Evolutionary conservation across 257 asterid species (phyloP), one percentile per base, ranked within the genome.

Genomic region (Scutellaria galericulata): DNA sequence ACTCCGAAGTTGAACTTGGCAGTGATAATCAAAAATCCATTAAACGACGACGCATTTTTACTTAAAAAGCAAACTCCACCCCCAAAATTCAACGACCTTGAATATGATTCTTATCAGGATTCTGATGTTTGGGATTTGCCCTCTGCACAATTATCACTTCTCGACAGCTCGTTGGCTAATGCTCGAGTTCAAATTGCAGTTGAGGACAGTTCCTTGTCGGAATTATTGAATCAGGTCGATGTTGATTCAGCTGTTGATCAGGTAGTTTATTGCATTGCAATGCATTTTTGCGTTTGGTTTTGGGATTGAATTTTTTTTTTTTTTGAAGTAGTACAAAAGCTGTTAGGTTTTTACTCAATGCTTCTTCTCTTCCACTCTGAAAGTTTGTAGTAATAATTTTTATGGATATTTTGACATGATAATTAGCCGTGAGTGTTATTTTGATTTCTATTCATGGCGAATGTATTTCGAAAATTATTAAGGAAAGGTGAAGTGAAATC

Each of bases 51-150:
- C 45, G 90, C 84, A 71, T 78, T 91, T 37, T 82, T 94, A 10
- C 87, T 94, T 71, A 54, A 79, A 5, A 86, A 83, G 82, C 93
- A 89, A 82, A 80, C 66, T 40, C 98, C 87, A 72, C 97, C 97
- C 9, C 84, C 89, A 6, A 81, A 84, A 79, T 89, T 94, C 86
- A 73, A 84, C 73, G 95, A 94, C 75, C 81, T 90, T 0, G 96
- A 94, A 31, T 91, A 94, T 69, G 96, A 89, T 82, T 84, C 89
- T 40, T 85, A 83, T 67, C 81, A 70, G 12, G 98, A 94, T 83
- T 88, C 96, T 55, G 86, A 81, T 60, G 90, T 94, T 22, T 94
- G 97, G 98, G 98, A 94, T 82, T 84, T 94, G 83, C 98, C 97
- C 53, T 85, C 83, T 53, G 73, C 82, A 1, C 79, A 78, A 51